Percentiles rank a stretch among this genome's conserved stretches.
These are phyloP conservation scores for Phyllosticta citribraziliensis DNA, from an alignment of 2,329 filamentous ascomycete species.

Conservation along the genomic window DNA sequence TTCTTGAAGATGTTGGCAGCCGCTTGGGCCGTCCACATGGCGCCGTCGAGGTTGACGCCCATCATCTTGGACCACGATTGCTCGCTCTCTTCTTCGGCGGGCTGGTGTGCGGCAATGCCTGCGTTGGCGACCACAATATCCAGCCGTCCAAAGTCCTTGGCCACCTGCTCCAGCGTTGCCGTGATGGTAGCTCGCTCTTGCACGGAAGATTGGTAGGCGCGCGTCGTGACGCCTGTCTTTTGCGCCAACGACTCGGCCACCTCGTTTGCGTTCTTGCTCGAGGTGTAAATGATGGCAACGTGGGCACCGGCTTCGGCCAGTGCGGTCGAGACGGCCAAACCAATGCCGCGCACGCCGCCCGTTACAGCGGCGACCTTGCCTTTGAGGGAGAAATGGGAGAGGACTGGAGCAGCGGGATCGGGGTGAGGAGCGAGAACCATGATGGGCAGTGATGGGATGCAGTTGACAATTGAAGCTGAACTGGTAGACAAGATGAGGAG, in stretches of 20 bases:
- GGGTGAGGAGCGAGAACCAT: constrained; percentile 8
- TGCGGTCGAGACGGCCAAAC: constrained; percentile 7
- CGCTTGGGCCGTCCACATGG: constrained; percentile 30
- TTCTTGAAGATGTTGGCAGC: constrained; percentile 28
- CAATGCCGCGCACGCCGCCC: constrained; percentile 11
- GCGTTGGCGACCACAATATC: constrained; percentile 12
- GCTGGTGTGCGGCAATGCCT: constrained; percentile 4
- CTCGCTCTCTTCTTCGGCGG: constrained; percentile 5
- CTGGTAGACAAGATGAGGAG: neutral
- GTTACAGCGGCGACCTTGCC: constrained; percentile 11
- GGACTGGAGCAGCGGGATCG: constrained; percentile 5
- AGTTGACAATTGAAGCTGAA: too few species aligned
- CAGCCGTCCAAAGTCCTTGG: constrained; percentile 9
- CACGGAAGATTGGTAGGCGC: constrained; percentile 15
- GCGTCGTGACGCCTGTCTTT: constrained; percentile 12
- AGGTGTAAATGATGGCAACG: constrained; percentile 13
- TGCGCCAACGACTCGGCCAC: constrained; percentile 14
- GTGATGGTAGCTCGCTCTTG: constrained; percentile 13
- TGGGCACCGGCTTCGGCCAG: constrained; percentile 12
- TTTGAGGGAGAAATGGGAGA: constrained; percentile 10
- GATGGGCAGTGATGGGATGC: neutral
- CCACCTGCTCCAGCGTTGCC: constrained; percentile 1
- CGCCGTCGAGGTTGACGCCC: constrained; percentile 20
- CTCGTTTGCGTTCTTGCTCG: constrained; percentile 12
- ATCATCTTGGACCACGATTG: constrained; percentile 1